Evolutionary conservation across 805 yeast species (phyloP).

Genomic region (Ogataea ganodermae): DNA sequence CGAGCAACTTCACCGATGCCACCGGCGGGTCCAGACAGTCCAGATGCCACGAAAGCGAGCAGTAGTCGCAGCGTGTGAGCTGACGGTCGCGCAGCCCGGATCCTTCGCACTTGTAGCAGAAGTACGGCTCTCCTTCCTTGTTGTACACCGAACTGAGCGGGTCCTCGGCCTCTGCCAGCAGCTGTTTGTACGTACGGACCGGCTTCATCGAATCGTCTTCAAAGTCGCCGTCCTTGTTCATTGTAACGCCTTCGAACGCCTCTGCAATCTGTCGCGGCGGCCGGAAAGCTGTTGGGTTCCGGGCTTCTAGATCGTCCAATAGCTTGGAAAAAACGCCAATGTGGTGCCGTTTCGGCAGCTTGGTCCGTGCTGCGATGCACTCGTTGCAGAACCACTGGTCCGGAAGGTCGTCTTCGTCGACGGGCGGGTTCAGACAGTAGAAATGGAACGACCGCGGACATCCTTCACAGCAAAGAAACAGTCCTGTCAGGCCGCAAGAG

Average conservation of each 20-base stretch:
- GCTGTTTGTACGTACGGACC: conserved; percentile 41
- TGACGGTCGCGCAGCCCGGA: conserved; percentile 62
- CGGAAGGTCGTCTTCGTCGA: conserved; percentile 71
- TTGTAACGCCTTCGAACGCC: conserved; percentile 67
- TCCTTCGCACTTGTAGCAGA: conserved; percentile 76
- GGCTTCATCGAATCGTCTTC: conserved; percentile 61
- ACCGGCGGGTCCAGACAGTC: conserved; percentile 84
- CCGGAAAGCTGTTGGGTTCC: conserved; percentile 66
- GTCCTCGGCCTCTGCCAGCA: conserved; percentile 51
- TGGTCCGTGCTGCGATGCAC: conserved; percentile 51
- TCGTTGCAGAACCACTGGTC: conserved; percentile 89
- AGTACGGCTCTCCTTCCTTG: conserved; percentile 63
- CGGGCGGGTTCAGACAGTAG: conserved; percentile 87
- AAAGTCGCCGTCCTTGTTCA: conserved; percentile 73
- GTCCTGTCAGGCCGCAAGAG: conserved; percentile 88
- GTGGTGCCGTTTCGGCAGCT: conserved; percentile 18
- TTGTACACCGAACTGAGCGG: conserved; percentile 63
- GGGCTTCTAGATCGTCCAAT: conserved; percentile 54
- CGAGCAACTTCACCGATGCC: conserved; percentile 68
- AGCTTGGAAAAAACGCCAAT: conserved; percentile 58
- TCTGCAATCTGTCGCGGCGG: conserved; percentile 73
- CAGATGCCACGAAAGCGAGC: conserved; percentile 82
- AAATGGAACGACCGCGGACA: conserved; percentile 94
- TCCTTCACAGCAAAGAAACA: conserved; percentile 88
- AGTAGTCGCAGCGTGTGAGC: conserved; percentile 78